Percentiles rank a stretch among this genome's conserved stretches.
These are phyloP conservation scores for Porogramme epimiltina DNA, from an alignment of 1,284 basidiomycete species.

Conservation along the genomic window DNA sequence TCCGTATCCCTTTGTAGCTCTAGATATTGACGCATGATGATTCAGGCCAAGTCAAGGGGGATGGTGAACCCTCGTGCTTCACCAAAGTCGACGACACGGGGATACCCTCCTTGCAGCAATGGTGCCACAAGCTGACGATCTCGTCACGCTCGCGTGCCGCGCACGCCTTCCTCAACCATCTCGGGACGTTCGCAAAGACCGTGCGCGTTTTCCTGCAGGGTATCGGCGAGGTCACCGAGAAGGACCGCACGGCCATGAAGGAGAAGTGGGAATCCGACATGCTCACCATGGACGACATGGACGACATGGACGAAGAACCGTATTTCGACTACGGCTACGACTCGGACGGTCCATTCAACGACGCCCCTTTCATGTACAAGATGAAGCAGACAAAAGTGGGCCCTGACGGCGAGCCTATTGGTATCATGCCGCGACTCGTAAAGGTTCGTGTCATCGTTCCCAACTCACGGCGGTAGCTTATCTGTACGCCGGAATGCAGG, in stretches of 20 bases:
- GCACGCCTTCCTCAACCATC: conserved; percentile 45
- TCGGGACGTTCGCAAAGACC: conserved; percentile 50
- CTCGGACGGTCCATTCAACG: conserved; percentile 19
- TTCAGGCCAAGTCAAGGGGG: conserved; percentile 56
- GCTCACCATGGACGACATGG: conserved; percentile 25
- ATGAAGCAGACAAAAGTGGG: conserved; percentile 43
- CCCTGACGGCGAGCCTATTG: conserved; percentile 40
- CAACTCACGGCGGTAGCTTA: neutral
- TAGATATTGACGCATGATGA: neutral
- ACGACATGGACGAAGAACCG: conserved; percentile 22
- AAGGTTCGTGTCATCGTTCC: conserved; percentile 35
- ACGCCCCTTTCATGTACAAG: conserved; percentile 28
- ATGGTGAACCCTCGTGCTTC: conserved; percentile 60
- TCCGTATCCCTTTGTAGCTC: too few species aligned
- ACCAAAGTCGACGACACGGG: conserved; percentile 53
- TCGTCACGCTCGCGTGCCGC: conserved; percentile 57
- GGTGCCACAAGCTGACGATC: conserved; percentile 59
- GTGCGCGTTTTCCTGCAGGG: conserved; percentile 51
- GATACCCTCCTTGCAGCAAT: conserved; percentile 56
- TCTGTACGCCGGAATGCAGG: conserved; percentile 32
- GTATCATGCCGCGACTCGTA: conserved; percentile 47
- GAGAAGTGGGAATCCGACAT: conserved; percentile 51
- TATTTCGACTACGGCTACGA: neutral
- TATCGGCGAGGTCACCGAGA: conserved; percentile 49
- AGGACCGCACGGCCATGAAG: conserved; percentile 51